A percentile compares a stretch with the other conserved stretches of the same genome.
Conservation (phyloP, 1,284 basidiomycete species). For the Gomphus bonarii region DNA sequence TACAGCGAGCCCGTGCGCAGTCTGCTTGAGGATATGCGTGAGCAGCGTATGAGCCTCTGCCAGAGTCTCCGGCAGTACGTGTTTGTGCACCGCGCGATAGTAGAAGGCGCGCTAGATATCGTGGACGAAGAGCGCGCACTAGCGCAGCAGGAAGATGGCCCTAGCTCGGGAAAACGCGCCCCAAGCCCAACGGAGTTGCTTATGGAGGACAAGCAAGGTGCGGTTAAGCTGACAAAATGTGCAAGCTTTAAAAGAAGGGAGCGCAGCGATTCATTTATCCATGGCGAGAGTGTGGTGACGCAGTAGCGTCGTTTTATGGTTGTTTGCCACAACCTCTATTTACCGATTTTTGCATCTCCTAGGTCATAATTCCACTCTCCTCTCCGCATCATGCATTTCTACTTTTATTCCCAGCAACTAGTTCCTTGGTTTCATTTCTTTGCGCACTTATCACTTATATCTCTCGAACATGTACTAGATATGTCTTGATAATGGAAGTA, state of each 20-base stretch:
- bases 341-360: not conserved
- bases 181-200: conserved; percentile 63
- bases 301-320: not conserved
- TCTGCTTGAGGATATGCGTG: conserved; percentile 80
- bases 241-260: conserved; percentile 52
- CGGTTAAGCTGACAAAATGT: conserved; percentile 47
- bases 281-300: not conserved
- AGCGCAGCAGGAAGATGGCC: conserved; percentile 1
- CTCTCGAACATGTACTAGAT: too few relatives aligned
- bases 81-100: conserved; percentile 79
- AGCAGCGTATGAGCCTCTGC: conserved; percentile 86
- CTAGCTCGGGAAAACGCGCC: conserved; percentile 43
- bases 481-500: too few relatives aligned
- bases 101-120: conserved; percentile 71
- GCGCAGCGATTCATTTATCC: not conserved
- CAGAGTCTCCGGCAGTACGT: conserved; percentile 85
- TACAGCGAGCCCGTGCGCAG: conserved; percentile 67
- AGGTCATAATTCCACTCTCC: not conserved
- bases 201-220: conserved; percentile 49
- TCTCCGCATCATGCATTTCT: not conserved
- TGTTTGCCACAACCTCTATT: not conserved
- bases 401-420: not conserved
- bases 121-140: conserved; percentile 45
- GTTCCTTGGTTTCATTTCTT: not conserved
- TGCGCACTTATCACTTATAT: not conserved